These are phyloP conservation scores for Linum tenue DNA, from an alignment of 345 rosid species.

Conservation along the genomic window DNA sequence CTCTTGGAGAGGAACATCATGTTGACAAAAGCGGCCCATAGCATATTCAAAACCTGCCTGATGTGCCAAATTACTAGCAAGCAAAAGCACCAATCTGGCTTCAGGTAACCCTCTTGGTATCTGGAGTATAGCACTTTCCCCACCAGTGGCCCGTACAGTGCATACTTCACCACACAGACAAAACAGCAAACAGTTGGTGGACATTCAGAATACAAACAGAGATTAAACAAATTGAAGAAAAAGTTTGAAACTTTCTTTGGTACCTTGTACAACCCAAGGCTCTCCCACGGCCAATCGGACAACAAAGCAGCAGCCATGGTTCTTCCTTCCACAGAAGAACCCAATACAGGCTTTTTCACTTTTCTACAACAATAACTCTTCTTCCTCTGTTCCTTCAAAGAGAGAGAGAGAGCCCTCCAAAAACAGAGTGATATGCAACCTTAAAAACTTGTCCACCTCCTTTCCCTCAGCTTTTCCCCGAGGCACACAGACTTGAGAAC, in stretches of 20 bases:
- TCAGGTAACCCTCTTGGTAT: slow-evolving; percentile 29
- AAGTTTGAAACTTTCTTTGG: background rate
- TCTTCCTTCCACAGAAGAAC: too few relatives aligned
- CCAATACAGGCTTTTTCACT: too few relatives aligned
- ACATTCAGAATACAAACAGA: background rate
- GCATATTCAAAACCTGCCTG: slow-evolving; percentile 29
- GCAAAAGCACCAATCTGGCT: slow-evolving; percentile 53
- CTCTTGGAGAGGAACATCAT: slow-evolving; percentile 52
- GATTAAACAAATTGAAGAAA: background rate
- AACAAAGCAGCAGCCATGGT: slow-evolving; percentile 46
- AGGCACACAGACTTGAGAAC: too few relatives aligned
- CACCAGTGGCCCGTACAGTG: slow-evolving; percentile 60
- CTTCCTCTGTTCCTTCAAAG: too few relatives aligned
- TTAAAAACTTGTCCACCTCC: too few relatives aligned
- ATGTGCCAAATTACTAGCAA: slow-evolving; percentile 41
- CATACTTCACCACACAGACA: slow-evolving; percentile 37
- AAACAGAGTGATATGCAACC: too few relatives aligned
- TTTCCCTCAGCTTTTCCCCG: too few relatives aligned
- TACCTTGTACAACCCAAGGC: slow-evolving; percentile 75
- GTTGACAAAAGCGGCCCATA: slow-evolving; percentile 38
- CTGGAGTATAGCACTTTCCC: slow-evolving; percentile 49
- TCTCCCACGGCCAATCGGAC: slow-evolving; percentile 90
- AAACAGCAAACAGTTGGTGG: background rate
- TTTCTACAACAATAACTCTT: too few relatives aligned
- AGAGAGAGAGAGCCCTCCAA: too few relatives aligned